phyloP scores from a whole-genome alignment of 2,329 filamentous ascomycete species.

The Cadophora sp. region DNA sequence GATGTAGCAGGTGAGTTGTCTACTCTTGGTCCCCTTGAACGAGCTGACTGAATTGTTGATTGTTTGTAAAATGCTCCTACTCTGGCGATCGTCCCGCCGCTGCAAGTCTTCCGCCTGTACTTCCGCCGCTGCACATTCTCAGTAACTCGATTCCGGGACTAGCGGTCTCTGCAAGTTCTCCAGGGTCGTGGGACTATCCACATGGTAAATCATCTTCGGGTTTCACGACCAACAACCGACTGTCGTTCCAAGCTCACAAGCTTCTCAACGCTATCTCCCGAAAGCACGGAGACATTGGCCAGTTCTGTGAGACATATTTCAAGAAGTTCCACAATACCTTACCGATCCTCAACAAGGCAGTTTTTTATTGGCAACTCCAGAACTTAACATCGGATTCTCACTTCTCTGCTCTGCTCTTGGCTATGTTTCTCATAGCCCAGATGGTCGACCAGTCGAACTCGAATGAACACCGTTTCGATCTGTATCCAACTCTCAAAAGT shows the following conservation, averaged over 20 bases:
- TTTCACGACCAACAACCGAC: conserved; percentile 21
- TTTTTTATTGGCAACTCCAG: conserved; percentile 25
- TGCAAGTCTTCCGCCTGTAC: neutral
- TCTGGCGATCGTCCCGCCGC: neutral
- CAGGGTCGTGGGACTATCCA: neutral
- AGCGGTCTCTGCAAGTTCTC: neutral
- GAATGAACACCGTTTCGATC: conserved; percentile 10
- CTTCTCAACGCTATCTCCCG: conserved; percentile 24
- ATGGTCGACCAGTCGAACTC: conserved; percentile 6
- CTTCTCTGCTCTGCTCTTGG: conserved; percentile 27
- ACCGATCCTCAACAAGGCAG: conserved; percentile 28
- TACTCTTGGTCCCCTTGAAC: neutral
- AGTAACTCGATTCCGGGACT: neutral
- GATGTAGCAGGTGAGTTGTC: conserved; percentile 27
- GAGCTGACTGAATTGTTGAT: conserved; percentile 14
- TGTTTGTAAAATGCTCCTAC: conserved; percentile 31
- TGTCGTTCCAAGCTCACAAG: conserved; percentile 19
- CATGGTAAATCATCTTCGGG: neutral
- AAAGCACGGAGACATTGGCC: conserved; percentile 19
- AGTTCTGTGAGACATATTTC: conserved; percentile 27
- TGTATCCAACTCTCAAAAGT: conserved; percentile 30
- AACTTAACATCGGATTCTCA: conserved; percentile 20
- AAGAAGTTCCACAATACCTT: conserved; percentile 21
- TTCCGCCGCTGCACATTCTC: neutral
- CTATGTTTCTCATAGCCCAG: conserved; percentile 26